Evolutionary conservation across 2,329 filamentous ascomycete genomes (phyloP), one percentile per base, ranked within the genome.

Genomic region (Cryphonectria japonica): DNA sequence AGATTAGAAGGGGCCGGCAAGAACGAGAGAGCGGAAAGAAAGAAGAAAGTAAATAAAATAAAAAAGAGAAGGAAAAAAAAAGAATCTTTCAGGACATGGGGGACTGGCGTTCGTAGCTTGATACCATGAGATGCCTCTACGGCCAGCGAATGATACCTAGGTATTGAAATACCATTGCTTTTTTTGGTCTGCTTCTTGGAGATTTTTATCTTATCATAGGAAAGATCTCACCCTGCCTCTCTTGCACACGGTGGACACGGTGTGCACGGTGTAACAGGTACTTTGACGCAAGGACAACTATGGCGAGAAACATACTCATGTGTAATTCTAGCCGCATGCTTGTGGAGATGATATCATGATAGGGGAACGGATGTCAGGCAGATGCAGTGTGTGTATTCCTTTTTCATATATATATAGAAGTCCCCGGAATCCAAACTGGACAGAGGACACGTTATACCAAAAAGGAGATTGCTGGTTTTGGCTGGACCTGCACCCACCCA

Each of bases 101-200:
- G 63, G 41, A 32, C 60, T 70, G 64, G n/a, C 61, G 61, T 32
- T 59, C 13, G 54, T 59, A 72, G 69, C 66, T 71, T 71, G 71
- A 73, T 73, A 73, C 71, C 71, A 73, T 50, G 66, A 63, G 43
- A 43, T 39, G 66, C 61, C 57, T 37, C 43, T 11, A 66, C 6
- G 63, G 69, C 62, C 5, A 39, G 63, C 29, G 26, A 64, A 64
- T 64, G 41, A 64, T 41, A 64, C 61, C 41, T 43, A 41, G 37
- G 65, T 71, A 71, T 69, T 71, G 61, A 66, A 67, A 69, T 66
- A 71, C 69, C 61, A 60, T 66, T 69, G 54, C 62, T 69, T 50
- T 54, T 54, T n/a, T 19, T 59, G 41, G 54, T 60, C n/a, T 19
- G 29, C 16, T 29, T 59, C n/a, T 34, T 26, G n/a, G 32, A 34